Base-by-base conservation (phyloP, 2,329 filamentous ascomycete species). In the Aspergillus aculeatinus region DNA sequence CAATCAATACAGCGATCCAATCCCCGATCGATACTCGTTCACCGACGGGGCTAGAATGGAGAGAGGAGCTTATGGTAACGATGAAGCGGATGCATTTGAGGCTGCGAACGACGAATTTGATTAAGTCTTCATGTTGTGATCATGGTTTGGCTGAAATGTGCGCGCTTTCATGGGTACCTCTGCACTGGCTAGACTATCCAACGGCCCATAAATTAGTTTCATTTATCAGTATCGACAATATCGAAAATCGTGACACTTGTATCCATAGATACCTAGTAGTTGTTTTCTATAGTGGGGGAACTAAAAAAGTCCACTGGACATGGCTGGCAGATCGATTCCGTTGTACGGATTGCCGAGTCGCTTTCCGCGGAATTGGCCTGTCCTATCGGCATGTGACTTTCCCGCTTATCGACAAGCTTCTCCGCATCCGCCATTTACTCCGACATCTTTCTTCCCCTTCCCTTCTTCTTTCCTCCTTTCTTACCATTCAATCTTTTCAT, bases 401-500 rank as follows among this genome's bases (percentile, higher is more conserved):
- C 39, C 39, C 39, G 39, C 39, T 44, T 44, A 44, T 44, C 39
- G 39, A n/a, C 39, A 16, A 44, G n/a, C 39, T 44, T 44, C 39
- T 44, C 39, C 39, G 39, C 39, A 44, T 19, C 39, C 39, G 39
- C 39, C 16, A 44, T 44, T 14, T 44, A 44, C 39, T 44, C 39
- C 39, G 39, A 44, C 14, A 44, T 44, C 39, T 44, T 44, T 44
- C 39, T 44, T 44, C n/a, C 6, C 14, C 16, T 56, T 42, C 23
- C 4, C 48, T 39, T 21, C 44, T 42, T 12, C n/a, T 39, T 48
- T 19, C 39, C 44, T 44, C 23, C 55, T n/a, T 50, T 55, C 21
- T 48, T 48, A 29, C 52, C 27, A n/a, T 35, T 31, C 33, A 35
- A 58, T 59, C 55, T 56, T 63, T 62, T 57, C 58, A 57, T 59